Evolutionary conservation across 352 stramenopile species (phyloP).

Genomic region (Phytophthora fragariaefolia): DNA sequence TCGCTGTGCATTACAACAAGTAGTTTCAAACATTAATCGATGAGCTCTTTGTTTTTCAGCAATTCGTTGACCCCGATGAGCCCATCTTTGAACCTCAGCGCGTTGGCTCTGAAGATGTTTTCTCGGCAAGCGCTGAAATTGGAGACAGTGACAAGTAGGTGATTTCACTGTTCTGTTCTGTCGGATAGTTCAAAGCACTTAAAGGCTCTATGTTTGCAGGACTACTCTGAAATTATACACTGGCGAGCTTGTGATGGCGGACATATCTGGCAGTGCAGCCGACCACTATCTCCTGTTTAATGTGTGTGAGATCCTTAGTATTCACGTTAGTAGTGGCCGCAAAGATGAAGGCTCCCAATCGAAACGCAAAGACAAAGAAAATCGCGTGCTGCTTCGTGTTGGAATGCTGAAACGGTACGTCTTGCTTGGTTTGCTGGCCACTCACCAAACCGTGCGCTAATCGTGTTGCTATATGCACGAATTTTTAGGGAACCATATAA

Average conservation of each 20-base stretch:
- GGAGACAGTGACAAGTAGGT: constrained; percentile 66
- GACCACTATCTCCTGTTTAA: constrained; percentile 82
- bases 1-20: background rate
- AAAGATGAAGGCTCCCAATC: constrained; percentile 37
- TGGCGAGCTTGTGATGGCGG: constrained; percentile 78
- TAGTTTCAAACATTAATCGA: background rate
- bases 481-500: constrained; percentile 61
- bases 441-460: background rate
- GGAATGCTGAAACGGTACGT: constrained; percentile 70
- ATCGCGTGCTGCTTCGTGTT: constrained; percentile 56
- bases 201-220: constrained; percentile 26
- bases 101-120: constrained; percentile 41
- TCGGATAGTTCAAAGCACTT: background rate
- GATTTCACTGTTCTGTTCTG: no score
- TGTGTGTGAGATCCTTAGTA: constrained; percentile 84
- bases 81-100: constrained; percentile 53
- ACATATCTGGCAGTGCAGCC: constrained; percentile 60
- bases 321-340: constrained; percentile 34
- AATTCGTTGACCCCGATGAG: constrained; percentile 48
- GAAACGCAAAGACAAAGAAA: constrained; percentile 37
- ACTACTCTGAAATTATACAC: constrained; percentile 65
- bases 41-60: constrained; percentile 36
- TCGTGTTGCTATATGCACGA: background rate
- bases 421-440: background rate
- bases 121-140: constrained; percentile 57